Evolutionary conservation across 2,329 filamentous ascomycete genomes (phyloP).

Genomic region (Ustilaginoidea virens): DNA sequence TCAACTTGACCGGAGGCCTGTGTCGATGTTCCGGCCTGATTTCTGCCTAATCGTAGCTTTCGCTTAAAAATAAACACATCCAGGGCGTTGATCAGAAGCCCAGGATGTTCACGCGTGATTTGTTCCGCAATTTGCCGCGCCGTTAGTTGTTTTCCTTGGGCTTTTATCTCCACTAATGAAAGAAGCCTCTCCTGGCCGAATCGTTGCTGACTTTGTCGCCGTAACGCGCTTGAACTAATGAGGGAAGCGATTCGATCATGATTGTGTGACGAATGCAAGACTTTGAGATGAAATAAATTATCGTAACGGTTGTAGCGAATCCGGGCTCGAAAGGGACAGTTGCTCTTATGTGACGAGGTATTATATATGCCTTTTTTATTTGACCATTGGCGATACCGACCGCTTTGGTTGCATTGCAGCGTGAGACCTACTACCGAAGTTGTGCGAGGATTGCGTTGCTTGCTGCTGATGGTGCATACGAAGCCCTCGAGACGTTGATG

Average conservation of each 20-base stretch:
- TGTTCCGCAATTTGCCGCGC: background rate
- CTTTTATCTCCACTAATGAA: background rate
- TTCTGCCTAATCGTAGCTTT: too few species aligned
- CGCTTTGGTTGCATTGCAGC: too few species aligned
- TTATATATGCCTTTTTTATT: too few species aligned
- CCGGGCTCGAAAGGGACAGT: background rate
- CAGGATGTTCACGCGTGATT: background rate
- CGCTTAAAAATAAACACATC: background rate
- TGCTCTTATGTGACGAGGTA: background rate
- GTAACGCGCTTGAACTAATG: background rate
- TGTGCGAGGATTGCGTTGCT: too few species aligned
- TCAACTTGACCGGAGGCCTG: conserved; percentile 1
- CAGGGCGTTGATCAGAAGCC: background rate
- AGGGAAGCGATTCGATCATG: background rate
- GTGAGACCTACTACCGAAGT: too few species aligned
- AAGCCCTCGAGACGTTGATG: too few species aligned
- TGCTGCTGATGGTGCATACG: too few species aligned
- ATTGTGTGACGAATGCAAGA: background rate
- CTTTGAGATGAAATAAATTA: background rate
- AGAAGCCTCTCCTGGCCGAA: background rate
- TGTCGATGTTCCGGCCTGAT: too few species aligned
- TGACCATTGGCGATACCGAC: too few species aligned
- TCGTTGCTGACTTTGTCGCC: background rate
- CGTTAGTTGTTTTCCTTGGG: background rate
- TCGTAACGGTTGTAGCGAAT: background rate